Percentiles rank a stretch among this genome's conserved stretches.
phyloP scores from a whole-genome alignment of 306 rosid species.

The barrel medic (Medicago truncatula) region DNA sequence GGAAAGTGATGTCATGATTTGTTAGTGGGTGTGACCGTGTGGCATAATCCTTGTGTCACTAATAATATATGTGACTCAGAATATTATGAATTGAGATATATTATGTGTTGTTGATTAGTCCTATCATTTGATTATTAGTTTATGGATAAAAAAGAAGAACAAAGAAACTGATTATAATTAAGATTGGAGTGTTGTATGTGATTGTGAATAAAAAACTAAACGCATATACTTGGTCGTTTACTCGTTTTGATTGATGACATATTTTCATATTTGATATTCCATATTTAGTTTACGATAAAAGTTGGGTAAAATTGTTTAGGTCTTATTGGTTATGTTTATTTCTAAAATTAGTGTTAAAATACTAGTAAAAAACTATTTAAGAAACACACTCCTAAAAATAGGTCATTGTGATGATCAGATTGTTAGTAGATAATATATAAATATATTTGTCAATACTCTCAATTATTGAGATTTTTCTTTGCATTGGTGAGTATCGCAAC shows the following conservation, averaged over 20 bases:
- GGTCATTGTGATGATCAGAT: too few relatives aligned
- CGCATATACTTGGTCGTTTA: slow-evolving; percentile 11
- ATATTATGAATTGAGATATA: slow-evolving; percentile 20
- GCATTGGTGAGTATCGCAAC: too few relatives aligned
- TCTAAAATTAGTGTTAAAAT: background rate
- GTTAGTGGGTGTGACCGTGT: slow-evolving; percentile 15
- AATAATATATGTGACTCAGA: slow-evolving; percentile 2
- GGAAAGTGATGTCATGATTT: background rate
- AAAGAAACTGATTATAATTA: background rate
- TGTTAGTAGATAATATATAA: too few relatives aligned
- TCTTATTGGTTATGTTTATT: background rate
- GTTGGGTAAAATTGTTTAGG: background rate
- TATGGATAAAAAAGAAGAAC: background rate
- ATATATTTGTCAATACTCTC: too few relatives aligned
- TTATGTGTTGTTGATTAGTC: slow-evolving; percentile 30
- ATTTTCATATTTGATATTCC: background rate
- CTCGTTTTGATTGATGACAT: background rate
- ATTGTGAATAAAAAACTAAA: background rate
- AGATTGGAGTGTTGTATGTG: background rate
- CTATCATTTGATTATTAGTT: slow-evolving; percentile 18
- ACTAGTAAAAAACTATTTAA: background rate
- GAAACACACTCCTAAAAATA: background rate
- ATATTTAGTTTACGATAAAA: background rate
- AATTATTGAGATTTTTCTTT: too few relatives aligned
- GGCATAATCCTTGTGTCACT: background rate